phyloP scores from a whole-genome alignment of 1,284 basidiomycete genomes.

The Peniophora sp. region DNA sequence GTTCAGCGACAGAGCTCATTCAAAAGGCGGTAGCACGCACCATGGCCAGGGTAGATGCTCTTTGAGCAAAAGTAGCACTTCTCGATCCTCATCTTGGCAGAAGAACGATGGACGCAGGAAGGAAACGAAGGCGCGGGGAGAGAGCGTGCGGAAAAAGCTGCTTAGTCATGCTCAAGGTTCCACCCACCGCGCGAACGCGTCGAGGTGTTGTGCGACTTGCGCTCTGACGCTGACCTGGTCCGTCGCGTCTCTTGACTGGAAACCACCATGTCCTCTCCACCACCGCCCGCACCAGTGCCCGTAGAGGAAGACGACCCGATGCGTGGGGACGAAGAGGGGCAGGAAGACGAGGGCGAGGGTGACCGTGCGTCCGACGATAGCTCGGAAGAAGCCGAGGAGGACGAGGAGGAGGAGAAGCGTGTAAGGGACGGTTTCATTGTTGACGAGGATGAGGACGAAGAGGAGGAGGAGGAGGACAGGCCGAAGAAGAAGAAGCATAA shows the following conservation, averaged over 20 bases:
- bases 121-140: too few species aligned
- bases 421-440: constrained; percentile 82
- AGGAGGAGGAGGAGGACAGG: constrained; percentile 55
- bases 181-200: too few species aligned
- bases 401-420: constrained; percentile 70
- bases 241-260: constrained; percentile 2
- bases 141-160: too few species aligned
- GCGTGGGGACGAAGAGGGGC: constrained; percentile 41
- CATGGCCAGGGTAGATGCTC: constrained; percentile 92
- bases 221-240: constrained; percentile 8
- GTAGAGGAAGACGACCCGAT: constrained; percentile 49
- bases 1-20: background rate
- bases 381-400: constrained; percentile 79
- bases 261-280: constrained; percentile 49
- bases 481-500: constrained; percentile 43
- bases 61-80: constrained; percentile 93
- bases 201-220: constrained; percentile 5
- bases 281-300: constrained; percentile 17
- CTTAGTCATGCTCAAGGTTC: too few species aligned
- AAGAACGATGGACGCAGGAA: too few species aligned
- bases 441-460: constrained; percentile 73
- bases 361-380: constrained; percentile 68
- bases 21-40: constrained; percentile 29
- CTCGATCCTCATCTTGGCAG: constrained; percentile 67
- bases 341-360: constrained; percentile 36